These are phyloP conservation scores for Cucumis cinereus DNA, from an alignment of 306 rosid genomes.

Conservation along the genomic window DNA sequence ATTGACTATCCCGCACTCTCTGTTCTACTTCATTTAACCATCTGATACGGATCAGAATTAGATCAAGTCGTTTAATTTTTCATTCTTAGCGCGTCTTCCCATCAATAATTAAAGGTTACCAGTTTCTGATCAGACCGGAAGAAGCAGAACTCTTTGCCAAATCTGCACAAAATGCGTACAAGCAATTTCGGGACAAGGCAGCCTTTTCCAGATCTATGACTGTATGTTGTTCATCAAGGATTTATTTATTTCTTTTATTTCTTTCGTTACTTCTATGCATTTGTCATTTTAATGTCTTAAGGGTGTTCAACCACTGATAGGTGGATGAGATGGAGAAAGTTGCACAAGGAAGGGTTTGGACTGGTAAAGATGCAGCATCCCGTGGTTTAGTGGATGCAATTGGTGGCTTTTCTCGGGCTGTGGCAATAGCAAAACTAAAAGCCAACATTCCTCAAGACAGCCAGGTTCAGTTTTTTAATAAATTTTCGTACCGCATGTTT, in stretches of 20 bases:
- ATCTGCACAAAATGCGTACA: slow-evolving; percentile 56
- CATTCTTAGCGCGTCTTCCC: background rate
- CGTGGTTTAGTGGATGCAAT: slow-evolving; percentile 79
- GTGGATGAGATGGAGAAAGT: slow-evolving; percentile 89
- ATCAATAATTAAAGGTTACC: background rate
- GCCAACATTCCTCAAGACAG: slow-evolving; percentile 83
- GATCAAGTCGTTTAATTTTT: slow-evolving; percentile 40
- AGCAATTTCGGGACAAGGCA: slow-evolving; percentile 83
- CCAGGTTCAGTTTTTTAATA: slow-evolving; percentile 28
- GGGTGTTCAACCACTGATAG: slow-evolving; percentile 14
- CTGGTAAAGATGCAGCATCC: slow-evolving; percentile 71
- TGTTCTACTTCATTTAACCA: background rate
- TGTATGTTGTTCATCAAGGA: slow-evolving; percentile 26
- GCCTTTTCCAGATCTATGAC: slow-evolving; percentile 81
- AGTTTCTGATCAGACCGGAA: slow-evolving; percentile 43
- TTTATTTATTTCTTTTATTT: background rate
- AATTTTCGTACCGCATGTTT: background rate
- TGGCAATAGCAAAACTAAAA: slow-evolving; percentile 81
- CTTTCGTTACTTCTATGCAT: background rate
- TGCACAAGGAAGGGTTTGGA: slow-evolving; percentile 96
- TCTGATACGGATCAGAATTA: slow-evolving; percentile 23
- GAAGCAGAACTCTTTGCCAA: slow-evolving; percentile 87
- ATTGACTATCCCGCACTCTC: background rate
- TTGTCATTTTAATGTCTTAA: background rate
- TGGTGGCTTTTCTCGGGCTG: slow-evolving; percentile 84